Evolutionary conservation across 1,284 basidiomycete species (phyloP).

Genomic region (Phellopilus nigrolimitatus): DNA sequence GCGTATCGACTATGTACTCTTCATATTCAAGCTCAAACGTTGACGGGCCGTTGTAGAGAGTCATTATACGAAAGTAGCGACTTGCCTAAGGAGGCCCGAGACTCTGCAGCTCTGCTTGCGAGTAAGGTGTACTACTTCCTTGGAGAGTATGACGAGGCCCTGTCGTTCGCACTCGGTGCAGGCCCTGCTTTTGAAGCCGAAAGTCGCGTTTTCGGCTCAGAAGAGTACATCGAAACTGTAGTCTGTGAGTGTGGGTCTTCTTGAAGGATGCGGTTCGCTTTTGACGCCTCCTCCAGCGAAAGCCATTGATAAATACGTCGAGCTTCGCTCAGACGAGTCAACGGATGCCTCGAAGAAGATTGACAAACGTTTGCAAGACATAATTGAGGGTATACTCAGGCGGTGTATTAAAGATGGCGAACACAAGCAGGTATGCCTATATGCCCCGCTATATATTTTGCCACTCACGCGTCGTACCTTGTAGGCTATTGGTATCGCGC

Average conservation of each 20-base stretch:
- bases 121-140: slow-evolving; percentile 97
- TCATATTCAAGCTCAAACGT: slow-evolving; percentile 21
- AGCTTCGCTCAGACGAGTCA: slow-evolving; percentile 47
- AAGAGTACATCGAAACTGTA: slow-evolving; percentile 91
- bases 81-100: slow-evolving; percentile 65
- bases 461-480: slow-evolving; percentile 7
- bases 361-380: slow-evolving; percentile 71
- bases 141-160: slow-evolving; percentile 88
- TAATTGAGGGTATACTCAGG: slow-evolving; percentile 85
- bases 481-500: slow-evolving; percentile 91
- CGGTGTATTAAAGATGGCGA: slow-evolving; percentile 83
- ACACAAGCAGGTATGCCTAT: slow-evolving; percentile 72
- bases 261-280: slow-evolving; percentile 17
- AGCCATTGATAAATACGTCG: slow-evolving; percentile 89
- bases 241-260: slow-evolving; percentile 59
- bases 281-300: slow-evolving; percentile 54
- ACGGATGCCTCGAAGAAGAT: slow-evolving; percentile 49
- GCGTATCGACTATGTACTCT: slow-evolving; percentile 32
- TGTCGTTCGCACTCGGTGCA: slow-evolving; percentile 90
- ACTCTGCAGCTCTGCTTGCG: slow-evolving; percentile 82
- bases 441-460: neutral
- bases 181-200: slow-evolving; percentile 81
- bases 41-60: slow-evolving; percentile 54
- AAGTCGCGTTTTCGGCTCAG: slow-evolving; percentile 52
- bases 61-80: slow-evolving; percentile 81